These are phyloP conservation scores for Funneliformis caledonium DNA, from an alignment of 371 early-diverging fungal genomes.

Conservation along the genomic window DNA sequence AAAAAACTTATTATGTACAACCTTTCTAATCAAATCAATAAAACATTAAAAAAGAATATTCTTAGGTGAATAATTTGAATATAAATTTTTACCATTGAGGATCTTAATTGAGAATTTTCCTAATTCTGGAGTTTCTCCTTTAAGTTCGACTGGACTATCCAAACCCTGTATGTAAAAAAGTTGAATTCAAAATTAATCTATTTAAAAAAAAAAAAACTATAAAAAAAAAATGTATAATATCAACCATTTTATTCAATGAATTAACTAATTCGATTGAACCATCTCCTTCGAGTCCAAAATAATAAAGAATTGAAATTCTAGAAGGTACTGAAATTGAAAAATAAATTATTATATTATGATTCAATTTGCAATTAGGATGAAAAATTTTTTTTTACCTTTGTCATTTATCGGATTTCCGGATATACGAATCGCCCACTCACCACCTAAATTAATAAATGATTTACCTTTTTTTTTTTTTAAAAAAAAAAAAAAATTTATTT, in stretches of 20 bases:
- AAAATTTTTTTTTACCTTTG: slow-evolving; percentile 40
- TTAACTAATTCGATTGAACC: slow-evolving; percentile 63
- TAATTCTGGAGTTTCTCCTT: slow-evolving; percentile 65
- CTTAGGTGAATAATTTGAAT: no score
- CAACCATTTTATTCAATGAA: slow-evolving; percentile 52
- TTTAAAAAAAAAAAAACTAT: not conserved
- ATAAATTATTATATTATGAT: not conserved
- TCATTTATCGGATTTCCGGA: slow-evolving; percentile 63
- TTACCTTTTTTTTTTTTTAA: not conserved
- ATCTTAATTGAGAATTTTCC: slow-evolving; percentile 69
- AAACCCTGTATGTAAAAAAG: slow-evolving; percentile 47
- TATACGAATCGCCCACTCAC: slow-evolving; percentile 88
- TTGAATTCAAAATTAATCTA: not conserved
- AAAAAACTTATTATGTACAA: not conserved
- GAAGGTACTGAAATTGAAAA: slow-evolving; percentile 42
- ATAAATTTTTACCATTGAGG: slow-evolving; percentile 52
- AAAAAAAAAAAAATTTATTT: not conserved
- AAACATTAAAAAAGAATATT: no score
- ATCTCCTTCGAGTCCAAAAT: slow-evolving; percentile 70
- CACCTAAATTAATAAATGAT: slow-evolving; percentile 53
- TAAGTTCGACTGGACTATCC: slow-evolving; percentile 52
- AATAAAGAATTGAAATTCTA: slow-evolving; percentile 60
- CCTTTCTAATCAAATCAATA: no score
- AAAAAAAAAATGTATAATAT: not conserved
- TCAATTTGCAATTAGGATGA: not conserved